Evolutionary conservation across 73 alveolate species (phyloP).

Genomic region (Durusdinium trenchii): DNA sequence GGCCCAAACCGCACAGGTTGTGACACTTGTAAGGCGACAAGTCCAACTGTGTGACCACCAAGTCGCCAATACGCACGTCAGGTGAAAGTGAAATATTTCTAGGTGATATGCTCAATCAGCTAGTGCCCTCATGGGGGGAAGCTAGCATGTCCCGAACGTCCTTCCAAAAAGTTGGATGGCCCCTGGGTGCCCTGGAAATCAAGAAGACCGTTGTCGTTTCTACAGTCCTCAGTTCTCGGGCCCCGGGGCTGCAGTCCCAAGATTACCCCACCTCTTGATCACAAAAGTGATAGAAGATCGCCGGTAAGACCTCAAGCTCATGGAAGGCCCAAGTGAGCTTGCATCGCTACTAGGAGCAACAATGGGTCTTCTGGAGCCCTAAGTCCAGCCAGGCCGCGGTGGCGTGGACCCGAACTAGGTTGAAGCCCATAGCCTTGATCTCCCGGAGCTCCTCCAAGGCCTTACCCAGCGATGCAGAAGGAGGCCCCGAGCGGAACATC

Average conservation of each 20-base stretch:
- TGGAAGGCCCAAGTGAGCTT: background rate
- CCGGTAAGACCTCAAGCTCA: conserved; percentile 50
- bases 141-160: background rate
- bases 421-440: conserved; percentile 73
- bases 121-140: background rate
- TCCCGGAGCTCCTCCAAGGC: conserved; percentile 46
- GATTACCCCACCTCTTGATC: conserved; percentile 34
- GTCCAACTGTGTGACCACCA: too few relatives aligned
- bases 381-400: background rate
- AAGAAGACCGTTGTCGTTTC: too few relatives aligned
- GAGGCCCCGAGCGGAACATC: background rate
- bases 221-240: too few relatives aligned
- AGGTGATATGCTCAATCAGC: background rate
- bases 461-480: background rate
- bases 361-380: background rate
- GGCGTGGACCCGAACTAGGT: conserved; percentile 86
- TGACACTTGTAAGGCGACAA: background rate
- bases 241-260: too few relatives aligned
- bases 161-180: too few relatives aligned
- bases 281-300: conserved; percentile 62
- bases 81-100: background rate
- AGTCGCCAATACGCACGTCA: too few relatives aligned
- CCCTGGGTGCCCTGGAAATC: too few relatives aligned
- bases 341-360: background rate
- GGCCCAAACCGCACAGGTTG: background rate